Evolutionary conservation across 140 eudicot species (phyloP).

Genomic region (Senecio squalidus): DNA sequence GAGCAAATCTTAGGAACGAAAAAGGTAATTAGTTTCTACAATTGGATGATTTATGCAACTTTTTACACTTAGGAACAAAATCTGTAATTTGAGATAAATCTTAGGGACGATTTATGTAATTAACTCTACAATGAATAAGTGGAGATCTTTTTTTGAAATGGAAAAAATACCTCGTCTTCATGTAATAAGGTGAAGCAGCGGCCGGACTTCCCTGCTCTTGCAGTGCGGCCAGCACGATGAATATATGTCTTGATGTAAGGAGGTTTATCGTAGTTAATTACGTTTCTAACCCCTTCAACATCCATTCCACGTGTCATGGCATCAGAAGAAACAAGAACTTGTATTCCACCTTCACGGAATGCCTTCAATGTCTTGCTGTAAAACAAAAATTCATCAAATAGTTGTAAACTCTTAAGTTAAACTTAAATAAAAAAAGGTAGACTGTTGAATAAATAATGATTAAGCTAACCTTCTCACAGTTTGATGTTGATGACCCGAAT

Average conservation of each 20-base stretch:
- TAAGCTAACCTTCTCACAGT: slow-evolving; percentile 57
- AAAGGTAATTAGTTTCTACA: no score
- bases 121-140: no score
- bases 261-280: slow-evolving; percentile 85
- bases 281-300: slow-evolving; percentile 80
- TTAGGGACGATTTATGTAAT: no score
- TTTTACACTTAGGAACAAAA: no score
- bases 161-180: slow-evolving; percentile 62
- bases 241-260: slow-evolving; percentile 69
- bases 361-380: slow-evolving; percentile 78
- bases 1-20: no score
- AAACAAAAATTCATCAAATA: slow-evolving; percentile 13
- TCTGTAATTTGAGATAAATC: no score
- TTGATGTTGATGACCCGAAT: slow-evolving; percentile 83
- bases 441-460: neutral
- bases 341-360: slow-evolving; percentile 65
- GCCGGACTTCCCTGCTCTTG: slow-evolving; percentile 83
- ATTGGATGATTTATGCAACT: no score
- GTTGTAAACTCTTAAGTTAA: no score
- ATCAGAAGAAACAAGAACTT: slow-evolving; percentile 77
- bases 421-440: no score
- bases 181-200: slow-evolving; percentile 73
- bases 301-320: slow-evolving; percentile 97
- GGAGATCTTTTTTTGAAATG: no score
- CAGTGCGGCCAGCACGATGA: slow-evolving; percentile 98